phyloP scores from a whole-genome alignment of 2,329 filamentous ascomycete species.

The Domatiomyces globalis region DNA sequence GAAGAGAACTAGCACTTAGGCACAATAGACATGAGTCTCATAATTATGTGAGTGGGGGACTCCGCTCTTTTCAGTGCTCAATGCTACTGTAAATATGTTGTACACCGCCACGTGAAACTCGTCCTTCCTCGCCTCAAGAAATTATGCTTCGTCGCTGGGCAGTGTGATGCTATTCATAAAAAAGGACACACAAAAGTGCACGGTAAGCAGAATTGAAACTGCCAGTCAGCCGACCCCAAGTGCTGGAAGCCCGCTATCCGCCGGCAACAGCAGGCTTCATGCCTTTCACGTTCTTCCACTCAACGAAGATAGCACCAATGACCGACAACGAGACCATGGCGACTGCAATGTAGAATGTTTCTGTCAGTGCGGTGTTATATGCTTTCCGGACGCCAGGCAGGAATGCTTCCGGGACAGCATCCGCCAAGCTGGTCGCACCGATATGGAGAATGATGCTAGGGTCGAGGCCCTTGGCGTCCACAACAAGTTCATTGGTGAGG shows the following conservation, averaged over 20 bases:
- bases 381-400: slow-evolving; percentile 22
- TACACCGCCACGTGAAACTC: too few species aligned
- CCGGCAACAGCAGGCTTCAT: slow-evolving; percentile 15
- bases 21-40: too few species aligned
- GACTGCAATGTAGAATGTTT: slow-evolving; percentile 27
- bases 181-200: too few species aligned
- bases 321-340: slow-evolving; percentile 25
- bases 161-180: too few species aligned
- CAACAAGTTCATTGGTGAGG: slow-evolving; percentile 31
- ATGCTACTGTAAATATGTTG: too few species aligned
- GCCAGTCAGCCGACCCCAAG: background rate
- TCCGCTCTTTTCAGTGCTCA: too few species aligned
- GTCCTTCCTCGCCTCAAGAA: too few species aligned
- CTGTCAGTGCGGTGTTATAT: slow-evolving; percentile 26
- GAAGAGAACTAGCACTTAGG: too few species aligned
- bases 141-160: too few species aligned
- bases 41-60: too few species aligned
- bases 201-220: background rate
- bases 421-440: slow-evolving; percentile 27
- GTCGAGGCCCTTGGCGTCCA: slow-evolving; percentile 21
- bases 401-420: slow-evolving; percentile 18
- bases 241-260: slow-evolving; percentile 4
- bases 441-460: slow-evolving; percentile 20
- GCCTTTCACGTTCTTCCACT: slow-evolving; percentile 29
- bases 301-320: slow-evolving; percentile 24